phyloP scores from a whole-genome alignment of 257 asterid species.

The Solanum virginianum region DNA sequence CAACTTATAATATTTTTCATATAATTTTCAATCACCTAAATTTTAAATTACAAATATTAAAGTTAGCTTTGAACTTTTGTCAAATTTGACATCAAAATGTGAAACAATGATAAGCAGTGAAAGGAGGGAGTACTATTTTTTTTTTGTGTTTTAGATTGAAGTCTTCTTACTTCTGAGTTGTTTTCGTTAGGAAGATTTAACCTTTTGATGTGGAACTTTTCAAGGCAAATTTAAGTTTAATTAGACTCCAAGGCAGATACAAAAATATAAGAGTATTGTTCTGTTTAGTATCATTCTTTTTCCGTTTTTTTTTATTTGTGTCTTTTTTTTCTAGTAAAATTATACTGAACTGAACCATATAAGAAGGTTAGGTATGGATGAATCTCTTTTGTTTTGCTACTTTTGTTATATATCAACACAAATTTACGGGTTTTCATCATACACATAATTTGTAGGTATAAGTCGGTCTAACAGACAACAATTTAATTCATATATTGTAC shows the following conservation, averaged over 20 bases:
- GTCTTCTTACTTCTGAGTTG: rapidly evolving
- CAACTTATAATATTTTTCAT: too few species aligned
- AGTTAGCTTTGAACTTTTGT: too few species aligned
- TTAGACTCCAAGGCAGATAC: background rate
- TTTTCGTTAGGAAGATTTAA: background rate
- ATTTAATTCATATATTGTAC: background rate
- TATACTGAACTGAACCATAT: background rate
- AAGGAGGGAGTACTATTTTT: too few species aligned
- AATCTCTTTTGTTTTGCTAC: background rate
- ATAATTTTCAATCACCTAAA: too few species aligned
- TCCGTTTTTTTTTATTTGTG: background rate
- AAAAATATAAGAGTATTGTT: background rate
- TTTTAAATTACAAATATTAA: too few species aligned
- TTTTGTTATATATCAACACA: background rate
- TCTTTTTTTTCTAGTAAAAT: background rate
- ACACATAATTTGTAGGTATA: background rate
- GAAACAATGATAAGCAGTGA: too few species aligned
- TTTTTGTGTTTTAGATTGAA: background rate
- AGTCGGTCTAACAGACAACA: background rate
- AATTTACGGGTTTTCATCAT: background rate
- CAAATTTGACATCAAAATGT: too few species aligned
- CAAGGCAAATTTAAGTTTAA: background rate
- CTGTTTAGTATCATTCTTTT: too few species aligned
- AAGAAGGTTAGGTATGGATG: background rate
- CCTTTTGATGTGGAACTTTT: background rate